Evolutionary conservation across 441 rosid species (phyloP), one percentile per base, ranked within the genome.

Genomic region (Erodium texanum): DNA sequence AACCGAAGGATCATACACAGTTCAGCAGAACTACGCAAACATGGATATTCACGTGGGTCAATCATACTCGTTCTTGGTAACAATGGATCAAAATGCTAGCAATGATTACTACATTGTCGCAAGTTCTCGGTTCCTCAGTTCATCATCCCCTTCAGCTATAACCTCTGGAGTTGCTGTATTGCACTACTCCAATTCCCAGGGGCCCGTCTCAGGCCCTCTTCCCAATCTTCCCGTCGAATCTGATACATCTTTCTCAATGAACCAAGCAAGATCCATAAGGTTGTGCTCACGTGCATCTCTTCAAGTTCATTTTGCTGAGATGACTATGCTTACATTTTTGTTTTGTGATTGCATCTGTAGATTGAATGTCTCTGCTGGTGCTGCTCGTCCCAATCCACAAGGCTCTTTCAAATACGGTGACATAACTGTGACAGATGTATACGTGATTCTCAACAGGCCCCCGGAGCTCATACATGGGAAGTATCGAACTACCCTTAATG

Each of bases 211-310:
- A 12, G 90, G 96, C 68, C 85, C 81, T 9, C 36, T 82, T 63
- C 99, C 98, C 0, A 84, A 89, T 50, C 93, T 90, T 54, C 98
- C 99, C 12, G 83, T 81, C 65, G 84, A 87, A 71, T 29, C 88
- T n/a, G 96, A 85, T 65, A 50, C 58, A 15, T 50, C 58, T 16
- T 92, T 93, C 96, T 94, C 99, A 12, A 77, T 94, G 68, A 87
- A 87, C 77, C 99, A 94, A 79, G 98, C 97, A 36, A 92, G 96
- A 54, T 82, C 96, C 22, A 84, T 94, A 62, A 88, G 96, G 98
- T 89, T 9, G 14, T 14, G 1, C 3, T 41, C 12, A 0, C 6
- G 41, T 36, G 8, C 41, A 36, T 36, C 41, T 36, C 8, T 36
- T 36, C 41, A 36, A 36, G 41, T 10, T 45, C 15, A 45, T 11